Evolutionary conservation across 2,329 filamentous ascomycete species (phyloP).

Genomic region (Blumeriella jaapii): DNA sequence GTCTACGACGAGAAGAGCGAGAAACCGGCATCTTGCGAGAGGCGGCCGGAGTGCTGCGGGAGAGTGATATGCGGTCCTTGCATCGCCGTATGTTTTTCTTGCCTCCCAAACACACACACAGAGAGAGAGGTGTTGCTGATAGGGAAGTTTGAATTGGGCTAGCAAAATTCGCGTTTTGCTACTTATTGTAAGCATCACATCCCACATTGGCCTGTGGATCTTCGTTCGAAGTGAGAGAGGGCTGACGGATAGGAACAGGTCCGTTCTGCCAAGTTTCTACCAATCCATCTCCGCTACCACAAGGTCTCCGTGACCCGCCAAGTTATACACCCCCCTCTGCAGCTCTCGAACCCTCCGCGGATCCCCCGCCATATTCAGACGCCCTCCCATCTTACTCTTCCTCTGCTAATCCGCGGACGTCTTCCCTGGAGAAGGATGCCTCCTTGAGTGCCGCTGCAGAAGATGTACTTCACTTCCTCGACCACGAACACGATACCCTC

Average conservation of each 20-base stretch:
- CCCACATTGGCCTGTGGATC: too few relatives aligned
- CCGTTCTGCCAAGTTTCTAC: constrained; percentile 69
- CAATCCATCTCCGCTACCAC: constrained; percentile 46
- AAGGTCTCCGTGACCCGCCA: constrained; percentile 57
- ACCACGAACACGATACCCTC: constrained; percentile 57
- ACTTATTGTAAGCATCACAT: constrained; percentile 42
- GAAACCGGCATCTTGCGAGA: constrained; percentile 48
- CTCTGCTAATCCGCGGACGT: constrained; percentile 6
- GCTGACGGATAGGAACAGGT: constrained; percentile 24
- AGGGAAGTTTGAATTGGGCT: background rate
- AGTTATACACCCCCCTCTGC: constrained; percentile 39
- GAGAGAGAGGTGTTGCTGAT: background rate
- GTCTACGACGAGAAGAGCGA: constrained; percentile 43
- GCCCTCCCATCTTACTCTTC: constrained; percentile 20
- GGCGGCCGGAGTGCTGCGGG: constrained; percentile 55
- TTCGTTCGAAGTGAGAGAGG: too few relatives aligned
- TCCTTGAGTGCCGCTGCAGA: constrained; percentile 29
- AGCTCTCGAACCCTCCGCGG: constrained; percentile 28
- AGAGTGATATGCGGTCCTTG: constrained; percentile 63
- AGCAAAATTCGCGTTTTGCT: constrained; percentile 23
- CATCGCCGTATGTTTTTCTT: constrained; percentile 40
- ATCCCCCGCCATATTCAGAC: constrained; percentile 26
- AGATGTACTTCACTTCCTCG: constrained; percentile 65
- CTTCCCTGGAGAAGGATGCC: constrained; percentile 17
- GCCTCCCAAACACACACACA: background rate